Base-by-base conservation (phyloP, 1,284 basidiomycete species). In the Leccinum pachyderme region DNA sequence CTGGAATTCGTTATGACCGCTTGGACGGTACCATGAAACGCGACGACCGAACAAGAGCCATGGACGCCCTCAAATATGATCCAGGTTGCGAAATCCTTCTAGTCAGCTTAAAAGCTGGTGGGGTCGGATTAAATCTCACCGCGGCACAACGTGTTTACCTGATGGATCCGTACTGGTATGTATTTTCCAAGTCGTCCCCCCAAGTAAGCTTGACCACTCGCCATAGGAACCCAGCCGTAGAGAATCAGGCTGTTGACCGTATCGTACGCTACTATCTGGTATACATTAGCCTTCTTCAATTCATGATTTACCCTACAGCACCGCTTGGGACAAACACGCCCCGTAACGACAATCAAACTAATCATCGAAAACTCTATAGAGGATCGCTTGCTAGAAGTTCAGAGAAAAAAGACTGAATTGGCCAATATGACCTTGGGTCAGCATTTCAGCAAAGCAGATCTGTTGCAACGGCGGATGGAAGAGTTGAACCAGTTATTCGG, bases 11-110 rank as follows among this genome's bases (percentile, higher is more conserved):
- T 27, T 96, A 92, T 69, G 89, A 93, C 64, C 86, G 95, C 44
- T 75, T 99, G 33, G 97, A 99, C 73, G 97, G 97, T 0, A 93
- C 92, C 2, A 99, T 98, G 92, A 91, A 91, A 66, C 89, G 96
- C 56, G 95, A 97, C 53, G 93, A 96, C 51, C 85, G 97, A 22
- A 90, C 87, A 9, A 81, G 82, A 54, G 91, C 96, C 2, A 95
- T 99, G 84, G 91, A 95, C 25, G 83, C 87, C 1, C 81, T 99
- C 58, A 95, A 94, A 73, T 79, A 82, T 54, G 89, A 96, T 63
- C 89, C 90, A 18, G 77, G 77, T 37, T 89, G 90, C 68, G 93
- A 99, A 73, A 92, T 99, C 22, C 79, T 99, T 53, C 82, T 99
- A 31, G 94, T 99, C 63, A 97, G 93, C 66, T 79, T 98, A 61